Conservation (phyloP, 2,329 filamentous ascomycete species). For the Trichophyton simii region DNA sequence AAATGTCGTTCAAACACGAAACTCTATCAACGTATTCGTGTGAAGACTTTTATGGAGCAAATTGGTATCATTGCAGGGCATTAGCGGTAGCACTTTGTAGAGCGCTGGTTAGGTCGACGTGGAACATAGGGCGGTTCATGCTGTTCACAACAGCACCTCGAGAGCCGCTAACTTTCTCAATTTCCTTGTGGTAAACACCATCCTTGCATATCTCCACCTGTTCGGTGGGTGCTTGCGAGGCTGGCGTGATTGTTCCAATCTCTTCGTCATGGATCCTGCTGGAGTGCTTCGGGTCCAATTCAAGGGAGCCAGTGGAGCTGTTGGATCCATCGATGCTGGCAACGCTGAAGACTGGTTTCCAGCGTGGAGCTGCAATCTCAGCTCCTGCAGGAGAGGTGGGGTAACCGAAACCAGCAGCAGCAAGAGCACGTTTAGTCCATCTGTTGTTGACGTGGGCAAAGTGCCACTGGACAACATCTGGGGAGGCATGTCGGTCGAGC, state of each 20-base stretch:
- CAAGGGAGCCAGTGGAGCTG: constrained; percentile 56
- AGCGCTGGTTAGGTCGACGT: constrained; percentile 80
- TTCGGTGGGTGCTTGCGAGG: background rate
- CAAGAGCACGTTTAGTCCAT: constrained; percentile 86
- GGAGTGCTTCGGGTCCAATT: constrained; percentile 37
- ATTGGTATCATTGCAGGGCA: constrained; percentile 26
- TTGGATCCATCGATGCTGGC: constrained; percentile 65
- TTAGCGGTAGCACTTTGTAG: constrained; percentile 78
- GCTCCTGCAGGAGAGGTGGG: constrained; percentile 45
- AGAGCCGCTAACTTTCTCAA: constrained; percentile 13
- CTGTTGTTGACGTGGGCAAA: constrained; percentile 86
- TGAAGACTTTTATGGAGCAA: background rate
- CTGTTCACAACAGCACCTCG: constrained; percentile 61
- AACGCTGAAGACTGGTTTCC: constrained; percentile 93
- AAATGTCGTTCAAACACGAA: background rate
- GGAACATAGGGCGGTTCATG: constrained; percentile 84
- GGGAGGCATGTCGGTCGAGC: constrained; percentile 70
- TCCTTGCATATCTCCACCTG: background rate
- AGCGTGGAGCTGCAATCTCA: constrained; percentile 47
- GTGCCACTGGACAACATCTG: constrained; percentile 84
- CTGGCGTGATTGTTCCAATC: background rate
- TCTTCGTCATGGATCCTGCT: constrained; percentile 14
- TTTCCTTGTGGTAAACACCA: constrained; percentile 3
- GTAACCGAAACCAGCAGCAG: constrained; percentile 77
- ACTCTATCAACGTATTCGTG: background rate